These are phyloP conservation scores for Nemania bipapillata DNA, from an alignment of 2,329 filamentous ascomycete species.

Conservation along the genomic window DNA sequence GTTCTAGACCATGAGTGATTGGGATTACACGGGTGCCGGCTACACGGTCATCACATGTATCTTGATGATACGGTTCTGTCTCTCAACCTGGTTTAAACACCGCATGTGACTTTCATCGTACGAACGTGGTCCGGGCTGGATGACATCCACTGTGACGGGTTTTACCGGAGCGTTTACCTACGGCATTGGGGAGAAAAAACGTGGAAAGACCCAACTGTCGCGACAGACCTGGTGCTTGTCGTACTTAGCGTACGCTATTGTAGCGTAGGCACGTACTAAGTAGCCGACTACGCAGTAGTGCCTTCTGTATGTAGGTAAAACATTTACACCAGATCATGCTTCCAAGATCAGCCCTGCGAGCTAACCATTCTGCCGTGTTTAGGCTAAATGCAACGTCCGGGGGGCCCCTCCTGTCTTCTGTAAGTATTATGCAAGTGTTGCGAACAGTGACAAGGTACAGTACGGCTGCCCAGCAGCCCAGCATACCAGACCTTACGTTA, in stretches of 20 bases:
- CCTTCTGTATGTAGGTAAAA: not conserved
- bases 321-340: constrained; percentile 1
- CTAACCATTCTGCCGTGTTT: constrained; percentile 41
- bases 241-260: constrained; percentile 11
- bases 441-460: constrained; percentile 1
- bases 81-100: constrained; percentile 9
- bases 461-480: constrained; percentile 5
- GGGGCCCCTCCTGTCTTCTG: not conserved
- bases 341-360: constrained; percentile 34
- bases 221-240: not conserved
- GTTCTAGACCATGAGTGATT: not conserved
- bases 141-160: constrained; percentile 14
- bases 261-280: not conserved
- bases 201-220: constrained; percentile 6
- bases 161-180: not conserved
- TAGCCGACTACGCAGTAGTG: too few relatives aligned
- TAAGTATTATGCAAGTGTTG: constrained; percentile 15
- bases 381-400: constrained; percentile 40
- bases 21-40: not conserved
- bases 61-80: not conserved
- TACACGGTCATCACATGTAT: constrained; percentile 10
- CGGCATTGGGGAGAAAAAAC: not conserved
- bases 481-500: not conserved
- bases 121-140: constrained; percentile 16
- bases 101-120: constrained; percentile 23